phyloP scores from a whole-genome alignment of 1,284 basidiomycete species.

The Ustilago vetiveriae region DNA sequence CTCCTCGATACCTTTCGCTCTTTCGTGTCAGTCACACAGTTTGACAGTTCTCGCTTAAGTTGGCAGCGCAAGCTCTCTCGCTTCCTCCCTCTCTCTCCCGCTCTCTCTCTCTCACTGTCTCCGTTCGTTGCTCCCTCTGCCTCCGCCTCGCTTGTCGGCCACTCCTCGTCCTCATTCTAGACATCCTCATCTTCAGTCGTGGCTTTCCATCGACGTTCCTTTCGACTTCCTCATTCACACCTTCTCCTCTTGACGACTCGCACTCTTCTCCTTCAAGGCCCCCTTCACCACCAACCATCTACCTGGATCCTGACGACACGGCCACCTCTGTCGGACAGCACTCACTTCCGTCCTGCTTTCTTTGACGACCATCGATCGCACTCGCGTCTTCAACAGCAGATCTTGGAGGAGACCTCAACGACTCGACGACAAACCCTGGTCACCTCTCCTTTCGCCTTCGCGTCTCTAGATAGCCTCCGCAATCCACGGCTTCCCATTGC shows the following conservation, averaged over 20 bases:
- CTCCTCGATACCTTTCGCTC: not conserved
- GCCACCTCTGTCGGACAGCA: too few relatives aligned
- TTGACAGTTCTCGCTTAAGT: constrained; percentile 1
- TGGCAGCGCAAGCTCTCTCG: not conserved
- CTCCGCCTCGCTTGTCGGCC: not conserved
- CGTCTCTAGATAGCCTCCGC: not conserved
- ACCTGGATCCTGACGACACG: not conserved
- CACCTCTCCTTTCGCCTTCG: not conserved
- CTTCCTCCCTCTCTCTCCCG: not conserved
- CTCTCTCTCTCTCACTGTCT: not conserved
- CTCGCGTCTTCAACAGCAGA: too few relatives aligned
- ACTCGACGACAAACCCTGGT: too few relatives aligned
- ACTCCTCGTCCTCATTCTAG: too few relatives aligned
- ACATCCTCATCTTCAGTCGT: too few relatives aligned
- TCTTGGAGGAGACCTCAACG: too few relatives aligned
- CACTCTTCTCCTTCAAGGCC: not conserved
- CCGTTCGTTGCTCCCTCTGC: not conserved
- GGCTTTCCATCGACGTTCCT: not conserved
- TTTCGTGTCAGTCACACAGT: constrained; percentile 2
- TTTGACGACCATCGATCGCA: too few relatives aligned
- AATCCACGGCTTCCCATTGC: not conserved
- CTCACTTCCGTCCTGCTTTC: too few relatives aligned
- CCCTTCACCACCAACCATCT: too few relatives aligned
- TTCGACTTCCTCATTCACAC: not conserved
- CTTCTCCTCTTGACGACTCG: too few relatives aligned